A percentile compares a stretch with the other conserved stretches of the same genome.
These are phyloP conservation scores for Blastomyces emzantsi DNA, from an alignment of 2,329 filamentous ascomycete genomes.

Conservation along the genomic window DNA sequence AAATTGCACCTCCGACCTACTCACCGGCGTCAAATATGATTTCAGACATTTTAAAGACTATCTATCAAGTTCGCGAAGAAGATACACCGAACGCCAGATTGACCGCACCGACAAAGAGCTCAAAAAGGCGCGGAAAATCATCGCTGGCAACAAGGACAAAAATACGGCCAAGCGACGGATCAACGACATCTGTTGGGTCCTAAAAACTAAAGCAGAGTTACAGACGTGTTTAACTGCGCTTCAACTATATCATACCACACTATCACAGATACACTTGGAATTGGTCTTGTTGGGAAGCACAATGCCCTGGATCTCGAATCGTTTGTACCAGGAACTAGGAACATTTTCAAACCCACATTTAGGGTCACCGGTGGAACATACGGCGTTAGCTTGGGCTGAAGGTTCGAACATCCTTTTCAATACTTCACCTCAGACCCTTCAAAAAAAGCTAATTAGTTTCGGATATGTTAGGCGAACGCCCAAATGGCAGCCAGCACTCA, in stretches of 20 bases:
- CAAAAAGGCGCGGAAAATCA: neutral
- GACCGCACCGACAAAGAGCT: neutral
- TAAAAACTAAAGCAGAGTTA: neutral
- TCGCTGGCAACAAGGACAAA: neutral
- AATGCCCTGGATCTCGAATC: neutral
- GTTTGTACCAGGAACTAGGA: neutral
- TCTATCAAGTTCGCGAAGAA: neutral
- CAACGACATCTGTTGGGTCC: conserved; percentile 1
- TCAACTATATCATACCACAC: conserved; percentile 3
- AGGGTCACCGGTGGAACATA: neutral
- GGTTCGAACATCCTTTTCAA: neutral
- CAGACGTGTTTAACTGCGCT: neutral
- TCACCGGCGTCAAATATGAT: neutral
- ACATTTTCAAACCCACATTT: neutral
- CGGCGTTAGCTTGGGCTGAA: neutral
- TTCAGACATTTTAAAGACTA: neutral
- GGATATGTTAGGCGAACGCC: neutral
- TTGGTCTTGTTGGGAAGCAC: neutral
- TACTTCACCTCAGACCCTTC: neutral
- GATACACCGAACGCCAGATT: conserved; percentile 1
- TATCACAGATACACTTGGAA: neutral
- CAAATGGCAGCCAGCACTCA: neutral
- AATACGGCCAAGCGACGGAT: neutral
- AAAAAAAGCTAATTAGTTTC: neutral
- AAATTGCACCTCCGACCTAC: neutral